Evolutionary conservation across 176 grass and related monocot genomes (phyloP).

Genomic region (Elaeis guineensis): DNA sequence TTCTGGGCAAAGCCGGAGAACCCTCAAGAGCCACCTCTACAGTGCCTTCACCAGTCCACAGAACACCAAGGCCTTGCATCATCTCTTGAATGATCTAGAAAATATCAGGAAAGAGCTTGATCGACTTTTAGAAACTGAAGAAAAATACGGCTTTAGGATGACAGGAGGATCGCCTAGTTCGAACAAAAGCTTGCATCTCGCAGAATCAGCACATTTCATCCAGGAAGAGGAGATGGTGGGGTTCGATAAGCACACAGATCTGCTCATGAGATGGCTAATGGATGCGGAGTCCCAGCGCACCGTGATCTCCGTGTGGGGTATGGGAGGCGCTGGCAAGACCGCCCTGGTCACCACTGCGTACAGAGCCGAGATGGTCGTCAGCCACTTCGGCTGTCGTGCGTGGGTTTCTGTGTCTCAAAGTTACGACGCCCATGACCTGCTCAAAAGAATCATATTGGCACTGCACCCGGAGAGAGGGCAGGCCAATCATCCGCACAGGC

Average conservation of each 20-base stretch:
- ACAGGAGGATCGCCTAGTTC: not conserved
- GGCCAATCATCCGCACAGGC: no score
- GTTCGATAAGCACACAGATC: constrained; percentile 1
- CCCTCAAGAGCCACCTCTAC: not conserved
- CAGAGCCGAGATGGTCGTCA: constrained; percentile 6
- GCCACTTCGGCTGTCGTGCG: constrained; percentile 21
- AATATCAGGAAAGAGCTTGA: constrained; percentile 20
- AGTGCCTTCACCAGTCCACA: not conserved
- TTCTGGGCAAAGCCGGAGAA: not conserved
- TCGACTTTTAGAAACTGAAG: constrained; percentile 14
- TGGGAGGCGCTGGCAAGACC: constrained; percentile 42
- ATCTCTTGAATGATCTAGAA: not conserved
- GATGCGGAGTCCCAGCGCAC: not conserved
- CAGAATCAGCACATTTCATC: not conserved
- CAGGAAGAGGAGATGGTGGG: constrained; percentile 1
- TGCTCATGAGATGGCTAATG: constrained; percentile 22
- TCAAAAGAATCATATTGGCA: constrained; percentile 19
- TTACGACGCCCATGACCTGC: constrained; percentile 14
- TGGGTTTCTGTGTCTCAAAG: constrained; percentile 35
- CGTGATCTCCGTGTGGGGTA: constrained; percentile 22
- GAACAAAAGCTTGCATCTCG: not conserved
- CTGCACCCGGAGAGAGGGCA: not conserved
- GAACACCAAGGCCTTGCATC: no score
- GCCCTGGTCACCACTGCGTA: constrained; percentile 23
- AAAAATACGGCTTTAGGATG: constrained; percentile 2